Evolutionary conservation across 2,329 filamentous ascomycete genomes (phyloP), one percentile per base, ranked within the genome.

Genomic region (Xylaria arbuscula): DNA sequence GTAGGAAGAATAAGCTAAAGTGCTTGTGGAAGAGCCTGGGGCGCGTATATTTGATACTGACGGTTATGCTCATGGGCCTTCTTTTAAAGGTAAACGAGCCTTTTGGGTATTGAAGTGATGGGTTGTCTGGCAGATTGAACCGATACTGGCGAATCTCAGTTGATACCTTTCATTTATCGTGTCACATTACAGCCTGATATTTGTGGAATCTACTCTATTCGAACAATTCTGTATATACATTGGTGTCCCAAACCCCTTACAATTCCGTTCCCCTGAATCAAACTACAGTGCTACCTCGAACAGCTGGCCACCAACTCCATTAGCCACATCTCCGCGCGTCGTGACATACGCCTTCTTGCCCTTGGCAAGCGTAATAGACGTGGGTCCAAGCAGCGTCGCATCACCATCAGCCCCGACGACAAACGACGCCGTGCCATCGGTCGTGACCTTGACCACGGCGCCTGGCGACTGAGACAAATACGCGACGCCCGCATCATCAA

Each of bases 301-400:
- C 22, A 45, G 34, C 59, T 54, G 15, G 7, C 59, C 48, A 22
- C 22, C 34, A 9, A 54, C 24, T 9, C 59, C 59, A 19, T 15
- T 8, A 15, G 40, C 22, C 32, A 19, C 34, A 11, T 1, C 36
- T 8, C 59, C 48, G 24, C 48, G 36, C 6, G 48, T 51, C 24
- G 57, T 51, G 11, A 60, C 45, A 40, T 60, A 60, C n/a, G 45
- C 45, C 32, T 60, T 50, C 57, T 60, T 50, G 11, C 42, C 28
- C 11, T 28, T 48, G 5, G 57, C 45, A n/a, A 40, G 32, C 28
- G 45, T 48, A 36, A 60, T 60, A 2, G 57, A 50, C 28, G 28
- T 59, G 15, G 57, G 45, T 22, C 53, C 28, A 47, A 32, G 15
- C 17, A 59, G 32, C 1, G 42, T 22, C 42, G 56, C 36, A n/a